Evolutionary conservation across 2,329 filamentous ascomycete genomes (phyloP).

Genomic region (Phoma sp.): DNA sequence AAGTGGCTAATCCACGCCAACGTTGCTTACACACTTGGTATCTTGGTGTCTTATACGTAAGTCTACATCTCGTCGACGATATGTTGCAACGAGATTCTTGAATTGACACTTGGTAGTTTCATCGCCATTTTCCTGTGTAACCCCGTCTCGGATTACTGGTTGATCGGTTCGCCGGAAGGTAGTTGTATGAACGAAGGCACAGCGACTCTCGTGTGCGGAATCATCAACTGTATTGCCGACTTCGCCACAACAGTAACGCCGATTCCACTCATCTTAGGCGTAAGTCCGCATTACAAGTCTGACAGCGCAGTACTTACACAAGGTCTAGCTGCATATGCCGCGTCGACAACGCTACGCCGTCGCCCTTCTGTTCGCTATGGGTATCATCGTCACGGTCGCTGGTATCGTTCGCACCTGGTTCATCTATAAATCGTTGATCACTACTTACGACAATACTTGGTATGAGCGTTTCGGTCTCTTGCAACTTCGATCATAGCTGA

Average conservation of each 20-base stretch:
- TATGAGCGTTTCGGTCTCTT: constrained; percentile 5
- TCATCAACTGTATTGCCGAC: constrained; percentile 54
- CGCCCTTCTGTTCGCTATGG: constrained; percentile 49
- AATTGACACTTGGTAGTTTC: constrained; percentile 15
- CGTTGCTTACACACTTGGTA: constrained; percentile 45
- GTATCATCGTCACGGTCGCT: constrained; percentile 52
- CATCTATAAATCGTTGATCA: constrained; percentile 51
- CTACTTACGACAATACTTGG: constrained; percentile 54
- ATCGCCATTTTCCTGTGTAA: constrained; percentile 50
- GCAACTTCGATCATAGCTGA: background rate
- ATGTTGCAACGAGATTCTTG: background rate
- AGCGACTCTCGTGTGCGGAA: constrained; percentile 48
- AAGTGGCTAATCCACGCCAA: constrained; percentile 49
- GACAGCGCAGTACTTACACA: constrained; percentile 1
- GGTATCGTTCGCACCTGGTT: constrained; percentile 54
- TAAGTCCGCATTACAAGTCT: constrained; percentile 11
- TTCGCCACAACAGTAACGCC: constrained; percentile 52
- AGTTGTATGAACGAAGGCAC: constrained; percentile 52
- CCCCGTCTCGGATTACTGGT: constrained; percentile 53
- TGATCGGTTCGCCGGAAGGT: constrained; percentile 36
- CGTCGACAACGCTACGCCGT: constrained; percentile 49
- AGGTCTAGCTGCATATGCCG: constrained; percentile 49
- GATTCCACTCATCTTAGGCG: constrained; percentile 51
- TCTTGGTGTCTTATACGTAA: constrained; percentile 46
- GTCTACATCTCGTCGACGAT: constrained; percentile 19